These are phyloP conservation scores for Umbellularia californica DNA, from an alignment of 164 flowering plant species.

Conservation along the genomic window DNA sequence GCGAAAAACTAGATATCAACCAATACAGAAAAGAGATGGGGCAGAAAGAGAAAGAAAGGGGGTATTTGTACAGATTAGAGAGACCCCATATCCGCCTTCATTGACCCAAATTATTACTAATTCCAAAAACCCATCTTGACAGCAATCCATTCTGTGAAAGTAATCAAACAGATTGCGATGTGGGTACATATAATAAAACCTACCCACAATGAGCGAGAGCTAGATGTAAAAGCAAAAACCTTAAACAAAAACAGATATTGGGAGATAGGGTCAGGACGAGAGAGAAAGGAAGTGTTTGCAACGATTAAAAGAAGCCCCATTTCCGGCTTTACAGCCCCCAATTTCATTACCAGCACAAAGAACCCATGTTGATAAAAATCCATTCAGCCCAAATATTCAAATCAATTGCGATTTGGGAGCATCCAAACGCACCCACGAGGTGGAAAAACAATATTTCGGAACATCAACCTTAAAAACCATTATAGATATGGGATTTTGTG, in stretches of 20 bases:
- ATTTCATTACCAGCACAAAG: neutral
- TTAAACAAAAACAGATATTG: neutral
- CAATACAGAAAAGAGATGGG: no score
- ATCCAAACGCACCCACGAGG: neutral
- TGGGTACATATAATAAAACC: neutral
- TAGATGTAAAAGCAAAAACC: neutral
- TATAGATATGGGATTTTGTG: neutral
- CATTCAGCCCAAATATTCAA: neutral
- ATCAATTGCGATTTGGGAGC: neutral
- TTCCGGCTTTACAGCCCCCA: neutral
- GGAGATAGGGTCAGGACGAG: no score
- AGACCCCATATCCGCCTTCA: neutral
- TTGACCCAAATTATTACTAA: neutral
- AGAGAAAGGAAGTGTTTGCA: no score
- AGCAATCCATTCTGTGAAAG: neutral
- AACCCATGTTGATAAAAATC: neutral
- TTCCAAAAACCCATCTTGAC: neutral
- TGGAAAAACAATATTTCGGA: neutral
- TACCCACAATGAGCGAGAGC: neutral
- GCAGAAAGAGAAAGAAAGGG: neutral
- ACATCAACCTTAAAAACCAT: neutral
- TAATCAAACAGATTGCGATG: neutral
- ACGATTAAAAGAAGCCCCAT: no score
- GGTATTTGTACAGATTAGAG: neutral
- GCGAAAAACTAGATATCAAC: no score